These are phyloP conservation scores for Bolboschoenus planiculmis DNA, from an alignment of 176 grass and related monocot genomes.

Conservation along the genomic window DNA sequence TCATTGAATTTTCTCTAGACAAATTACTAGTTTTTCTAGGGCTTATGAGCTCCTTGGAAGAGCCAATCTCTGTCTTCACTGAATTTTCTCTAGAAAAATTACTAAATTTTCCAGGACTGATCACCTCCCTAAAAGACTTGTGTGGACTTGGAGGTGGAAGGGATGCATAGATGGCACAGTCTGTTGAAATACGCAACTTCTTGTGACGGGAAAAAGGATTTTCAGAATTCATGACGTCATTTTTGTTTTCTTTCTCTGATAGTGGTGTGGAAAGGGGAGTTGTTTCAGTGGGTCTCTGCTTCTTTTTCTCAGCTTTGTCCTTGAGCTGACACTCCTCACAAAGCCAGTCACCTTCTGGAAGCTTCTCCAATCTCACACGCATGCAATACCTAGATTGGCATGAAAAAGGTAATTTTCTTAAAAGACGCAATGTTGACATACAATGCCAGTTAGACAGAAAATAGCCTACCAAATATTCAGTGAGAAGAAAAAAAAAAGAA, in stretches of 20 bases:
- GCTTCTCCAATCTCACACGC: slow-evolving; percentile 72
- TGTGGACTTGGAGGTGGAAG: background rate
- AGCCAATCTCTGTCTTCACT: background rate
- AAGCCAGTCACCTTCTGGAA: slow-evolving; percentile 92
- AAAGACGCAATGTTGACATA: slow-evolving; percentile 4
- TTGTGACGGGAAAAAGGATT: slow-evolving; percentile 18
- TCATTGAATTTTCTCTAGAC: slow-evolving; percentile 1
- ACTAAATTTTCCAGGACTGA: slow-evolving; percentile 14
- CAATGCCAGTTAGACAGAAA: background rate
- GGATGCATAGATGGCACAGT: background rate
- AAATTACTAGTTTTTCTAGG: slow-evolving; percentile 17
- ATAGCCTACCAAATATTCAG: background rate
- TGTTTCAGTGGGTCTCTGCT: slow-evolving; percentile 20
- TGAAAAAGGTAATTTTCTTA: background rate
- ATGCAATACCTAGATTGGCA: slow-evolving; percentile 73
- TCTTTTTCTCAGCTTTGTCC: slow-evolving; percentile 28
- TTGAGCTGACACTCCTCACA: slow-evolving; percentile 91
- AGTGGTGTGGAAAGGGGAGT: slow-evolving; percentile 28
- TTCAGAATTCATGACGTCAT: background rate
- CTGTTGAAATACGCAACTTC: slow-evolving; percentile 13
- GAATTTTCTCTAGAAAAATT: slow-evolving; percentile 9
- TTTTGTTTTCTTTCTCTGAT: slow-evolving; percentile 29
- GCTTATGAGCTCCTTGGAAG: slow-evolving; percentile 10
- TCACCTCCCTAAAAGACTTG: slow-evolving; percentile 1
- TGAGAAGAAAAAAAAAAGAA: background rate